Conservation (phyloP, 1,139 yeast species). For the Candida sp. region DNA sequence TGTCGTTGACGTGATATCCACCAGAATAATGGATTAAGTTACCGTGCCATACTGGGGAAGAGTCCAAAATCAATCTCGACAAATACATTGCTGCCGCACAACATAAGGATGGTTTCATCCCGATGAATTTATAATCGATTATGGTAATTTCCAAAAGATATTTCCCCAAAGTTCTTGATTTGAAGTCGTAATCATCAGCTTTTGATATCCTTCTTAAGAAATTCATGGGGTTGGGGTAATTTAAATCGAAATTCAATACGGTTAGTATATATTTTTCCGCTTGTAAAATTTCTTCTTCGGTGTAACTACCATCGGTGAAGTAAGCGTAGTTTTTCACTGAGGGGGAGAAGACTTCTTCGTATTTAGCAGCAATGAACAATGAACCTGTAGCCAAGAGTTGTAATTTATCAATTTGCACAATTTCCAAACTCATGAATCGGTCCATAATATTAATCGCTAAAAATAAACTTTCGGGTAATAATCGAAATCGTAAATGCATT, state of each 20-base stretch:
- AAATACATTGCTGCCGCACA: slow-evolving; percentile 93
- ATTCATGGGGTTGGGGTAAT: slow-evolving; percentile 94
- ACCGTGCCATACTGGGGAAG: slow-evolving; percentile 73
- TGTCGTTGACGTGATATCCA: slow-evolving; percentile 75
- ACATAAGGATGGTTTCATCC: slow-evolving; percentile 75
- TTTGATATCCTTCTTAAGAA: slow-evolving; percentile 88
- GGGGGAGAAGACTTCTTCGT: slow-evolving; percentile 93
- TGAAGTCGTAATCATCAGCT: slow-evolving; percentile 94
- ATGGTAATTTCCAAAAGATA: slow-evolving; percentile 80
- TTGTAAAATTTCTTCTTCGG: slow-evolving; percentile 80
- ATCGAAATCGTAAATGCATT: slow-evolving; percentile 81
- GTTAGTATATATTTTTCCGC: slow-evolving; percentile 85
- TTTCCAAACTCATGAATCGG: slow-evolving; percentile 77
- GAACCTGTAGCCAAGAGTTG: slow-evolving; percentile 92
- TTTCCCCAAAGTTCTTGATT: slow-evolving; percentile 88
- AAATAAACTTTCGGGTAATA: slow-evolving; percentile 88
- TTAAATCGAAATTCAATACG: slow-evolving; percentile 72
- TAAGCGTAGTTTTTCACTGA: slow-evolving; percentile 85
- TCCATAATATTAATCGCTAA: slow-evolving; percentile 90
- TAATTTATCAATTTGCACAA: slow-evolving; percentile 77
- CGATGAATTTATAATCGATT: slow-evolving; percentile 79
- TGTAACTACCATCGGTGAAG: slow-evolving; percentile 81
- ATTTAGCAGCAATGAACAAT: slow-evolving; percentile 89
- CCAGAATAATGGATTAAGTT: slow-evolving; percentile 88
- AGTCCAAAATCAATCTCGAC: slow-evolving; percentile 73